phyloP scores from a whole-genome alignment of 176 grass and related monocot species.

The Bromus sterilis region DNA sequence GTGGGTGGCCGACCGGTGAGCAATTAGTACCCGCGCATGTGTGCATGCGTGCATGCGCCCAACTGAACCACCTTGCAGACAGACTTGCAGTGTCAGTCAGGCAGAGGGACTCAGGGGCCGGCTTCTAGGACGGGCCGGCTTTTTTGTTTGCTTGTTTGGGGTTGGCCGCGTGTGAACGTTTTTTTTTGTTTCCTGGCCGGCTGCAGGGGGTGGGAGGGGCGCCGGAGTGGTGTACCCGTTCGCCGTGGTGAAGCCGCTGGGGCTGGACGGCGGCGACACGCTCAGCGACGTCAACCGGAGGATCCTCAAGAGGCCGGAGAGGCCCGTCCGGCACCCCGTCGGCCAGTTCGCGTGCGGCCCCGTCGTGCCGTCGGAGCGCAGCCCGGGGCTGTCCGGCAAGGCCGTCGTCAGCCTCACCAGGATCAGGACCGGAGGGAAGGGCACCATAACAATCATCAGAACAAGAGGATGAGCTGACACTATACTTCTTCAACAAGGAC shows the following conservation, averaged over 20 bases:
- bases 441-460: constrained; percentile 83
- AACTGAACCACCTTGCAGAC: background rate
- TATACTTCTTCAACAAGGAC: no score
- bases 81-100: background rate
- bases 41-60: background rate
- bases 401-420: constrained; percentile 63
- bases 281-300: constrained; percentile 66
- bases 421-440: constrained; percentile 75
- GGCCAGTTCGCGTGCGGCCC: constrained; percentile 54
- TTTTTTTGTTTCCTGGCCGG: background rate
- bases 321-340: constrained; percentile 73
- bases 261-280: constrained; percentile 62
- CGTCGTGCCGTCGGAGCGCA: constrained; percentile 10
- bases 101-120: no score
- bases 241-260: constrained; percentile 65
- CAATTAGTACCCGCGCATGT: constrained; percentile 37
- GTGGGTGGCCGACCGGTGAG: constrained; percentile 18
- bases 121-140: background rate
- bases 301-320: constrained; percentile 59
- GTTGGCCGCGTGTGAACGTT: background rate
- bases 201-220: constrained; percentile 18
- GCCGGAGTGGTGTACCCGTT: constrained; percentile 58
- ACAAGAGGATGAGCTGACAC: constrained; percentile 45
- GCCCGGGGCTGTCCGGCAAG: constrained; percentile 71
- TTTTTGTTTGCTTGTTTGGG: background rate